A percentile compares a stretch with the other conserved stretches of the same genome.
These are phyloP conservation scores for Mucor indicus DNA, from an alignment of 371 early-diverging fungal species.

Conservation along the genomic window DNA sequence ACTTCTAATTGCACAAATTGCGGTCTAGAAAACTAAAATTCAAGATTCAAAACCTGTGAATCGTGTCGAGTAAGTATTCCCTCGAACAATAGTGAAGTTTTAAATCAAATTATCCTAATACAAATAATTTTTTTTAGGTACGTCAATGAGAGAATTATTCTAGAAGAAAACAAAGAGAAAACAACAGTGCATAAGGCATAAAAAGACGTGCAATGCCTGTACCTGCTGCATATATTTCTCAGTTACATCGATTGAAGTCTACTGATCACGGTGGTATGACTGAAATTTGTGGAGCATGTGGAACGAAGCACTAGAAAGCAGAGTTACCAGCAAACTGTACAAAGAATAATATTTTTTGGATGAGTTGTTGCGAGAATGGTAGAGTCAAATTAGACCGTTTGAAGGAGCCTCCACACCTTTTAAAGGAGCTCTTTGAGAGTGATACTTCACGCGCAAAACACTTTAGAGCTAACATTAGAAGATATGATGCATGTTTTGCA, in stretches of 20 bases:
- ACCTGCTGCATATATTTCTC: constrained; percentile 2
- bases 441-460: neutral
- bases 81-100: no score
- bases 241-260: neutral
- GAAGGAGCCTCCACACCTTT: neutral
- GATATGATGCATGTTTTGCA: constrained; percentile 3
- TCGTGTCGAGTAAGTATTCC: no score
- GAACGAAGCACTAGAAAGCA: neutral
- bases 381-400: neutral
- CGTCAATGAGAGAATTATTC: no score
- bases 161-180: no score
- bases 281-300: neutral
- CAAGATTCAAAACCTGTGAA: no score
- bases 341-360: no score
- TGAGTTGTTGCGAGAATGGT: constrained; percentile 1
- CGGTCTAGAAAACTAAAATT: no score
- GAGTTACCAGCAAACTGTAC: neutral
- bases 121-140: no score
- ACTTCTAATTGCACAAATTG: no score
- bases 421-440: neutral
- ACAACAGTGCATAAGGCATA: no score
- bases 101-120: no score
- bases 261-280: neutral
- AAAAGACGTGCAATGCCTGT: no score
- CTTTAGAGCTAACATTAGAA: neutral